phyloP scores from a whole-genome alignment of 495 filamentous ascomycete species.

The Platismatia glauca region DNA sequence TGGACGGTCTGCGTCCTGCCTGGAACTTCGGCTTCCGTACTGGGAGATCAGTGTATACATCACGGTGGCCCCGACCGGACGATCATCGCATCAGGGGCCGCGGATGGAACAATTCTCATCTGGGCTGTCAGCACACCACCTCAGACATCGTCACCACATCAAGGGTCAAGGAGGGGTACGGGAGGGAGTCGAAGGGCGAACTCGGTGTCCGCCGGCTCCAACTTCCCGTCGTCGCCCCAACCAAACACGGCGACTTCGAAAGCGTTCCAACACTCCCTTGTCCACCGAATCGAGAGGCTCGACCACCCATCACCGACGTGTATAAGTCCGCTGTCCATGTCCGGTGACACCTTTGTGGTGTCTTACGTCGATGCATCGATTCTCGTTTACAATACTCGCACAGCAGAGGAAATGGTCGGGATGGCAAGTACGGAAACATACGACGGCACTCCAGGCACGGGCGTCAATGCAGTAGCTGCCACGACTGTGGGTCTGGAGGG shows the following conservation, averaged over 20 bases:
- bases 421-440: conserved; percentile 94
- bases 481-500: conserved; percentile 73
- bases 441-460: conserved; percentile 70
- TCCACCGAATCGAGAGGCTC: conserved; percentile 70
- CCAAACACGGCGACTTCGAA: conserved; percentile 67
- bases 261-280: conserved; percentile 58
- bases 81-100: conserved; percentile 80
- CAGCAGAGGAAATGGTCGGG: conserved; percentile 79
- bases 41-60: conserved; percentile 56
- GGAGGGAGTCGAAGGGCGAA: conserved; percentile 76
- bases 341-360: conserved; percentile 89
- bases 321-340: conserved; percentile 75
- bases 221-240: conserved; percentile 83
- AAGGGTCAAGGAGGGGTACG: conserved; percentile 55
- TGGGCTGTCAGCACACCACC: conserved; percentile 95
- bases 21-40: conserved; percentile 66
- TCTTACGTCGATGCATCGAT: conserved; percentile 85
- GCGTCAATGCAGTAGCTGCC: conserved; percentile 86
- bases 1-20: conserved; percentile 94
- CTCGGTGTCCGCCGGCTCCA: conserved; percentile 82
- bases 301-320: conserved; percentile 77
- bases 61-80: conserved; percentile 76
- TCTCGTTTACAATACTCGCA: conserved; percentile 81
- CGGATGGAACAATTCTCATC: conserved; percentile 84
- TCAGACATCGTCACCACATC: conserved; percentile 68